These are phyloP conservation scores for Pythium oligandrum DNA, from an alignment of 352 stramenopile genomes.

Conservation along the genomic window DNA sequence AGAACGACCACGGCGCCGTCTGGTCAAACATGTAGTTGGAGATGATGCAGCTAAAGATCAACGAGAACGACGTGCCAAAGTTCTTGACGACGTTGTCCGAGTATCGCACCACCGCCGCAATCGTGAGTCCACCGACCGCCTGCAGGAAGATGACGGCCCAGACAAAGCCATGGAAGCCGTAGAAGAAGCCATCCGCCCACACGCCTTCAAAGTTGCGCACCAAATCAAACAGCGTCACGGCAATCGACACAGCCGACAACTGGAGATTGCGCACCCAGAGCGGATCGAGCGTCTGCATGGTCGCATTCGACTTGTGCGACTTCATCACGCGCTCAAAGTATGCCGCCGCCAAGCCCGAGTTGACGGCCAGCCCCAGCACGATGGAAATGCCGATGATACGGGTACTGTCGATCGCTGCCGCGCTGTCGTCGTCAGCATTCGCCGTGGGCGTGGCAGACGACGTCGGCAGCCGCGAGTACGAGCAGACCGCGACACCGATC, in stretches of 20 bases:
- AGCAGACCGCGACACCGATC: conserved; percentile 80
- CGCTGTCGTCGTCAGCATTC: conserved; percentile 15
- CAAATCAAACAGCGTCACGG: conserved; percentile 65
- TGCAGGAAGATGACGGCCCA: conserved; percentile 80
- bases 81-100: conserved; percentile 91
- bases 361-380: conserved; percentile 72
- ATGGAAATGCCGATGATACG: conserved; percentile 77
- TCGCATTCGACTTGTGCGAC: conserved; percentile 68
- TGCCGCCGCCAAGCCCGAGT: conserved; percentile 81
- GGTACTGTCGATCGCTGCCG: conserved; percentile 32
- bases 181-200: conserved; percentile 69
- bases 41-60: conserved; percentile 86
- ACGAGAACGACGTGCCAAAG: conserved; percentile 85
- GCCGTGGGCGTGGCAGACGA: conserved; percentile 3
- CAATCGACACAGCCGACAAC: conserved; percentile 77
- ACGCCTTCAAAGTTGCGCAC: conserved; percentile 56
- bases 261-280: conserved; percentile 86
- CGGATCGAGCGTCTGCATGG: conserved; percentile 73
- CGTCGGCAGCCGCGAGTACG: conserved; percentile 61
- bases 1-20: conserved; percentile 65
- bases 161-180: conserved; percentile 72
- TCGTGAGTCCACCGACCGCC: conserved; percentile 77
- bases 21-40: conserved; percentile 88
- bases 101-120: conserved; percentile 82
- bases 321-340: conserved; percentile 90